Base-by-base conservation (phyloP, 176 grass and related monocot genomes). In the Carex littledalei region DNA sequence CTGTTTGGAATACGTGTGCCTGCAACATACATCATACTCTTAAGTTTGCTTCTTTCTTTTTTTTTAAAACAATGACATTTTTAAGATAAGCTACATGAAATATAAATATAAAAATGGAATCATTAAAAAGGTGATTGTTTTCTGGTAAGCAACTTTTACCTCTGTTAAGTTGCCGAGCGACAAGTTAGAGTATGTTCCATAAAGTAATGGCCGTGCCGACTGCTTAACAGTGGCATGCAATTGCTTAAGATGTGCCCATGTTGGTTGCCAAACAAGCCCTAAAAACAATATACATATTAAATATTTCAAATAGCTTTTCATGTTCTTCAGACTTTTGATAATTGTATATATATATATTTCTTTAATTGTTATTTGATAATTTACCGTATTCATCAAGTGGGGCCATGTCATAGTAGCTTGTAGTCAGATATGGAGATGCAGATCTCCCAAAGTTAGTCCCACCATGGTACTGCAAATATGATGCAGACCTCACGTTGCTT, bases 381-480 rank as follows among this genome's bases (percentile, higher is more conserved):
- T 88, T 89, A 98, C 93, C 95, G 53, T 98, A 95, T 89, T 98
- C 95, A 79, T 98, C 95, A 29, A 98, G 93, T 59, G 95, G 95
- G 85, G 93, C 93, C 86, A 86, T 82, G 90, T 98, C 95, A 45
- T 98, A 95, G 78, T 98, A 98, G 81, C 84, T 95, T 43, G 95
- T 92, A 66, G 88, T 91, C 26, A 90, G 89, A 81, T 90, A 98
- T 78, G 95, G 90, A 89, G 95, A 93, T 63, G 93, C 88, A 78
- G 84, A 95, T 67, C 89, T 93, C 24, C 95, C 95, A 72, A 95
- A 95, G 86, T 98, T 98, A 64, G 95, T 98, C 78, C 95, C 95
- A 47, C 95, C 95, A 68, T 98, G 93, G 57, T 92, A 98, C 95
- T 98, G 66, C 73, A 86, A 39, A 39, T 85, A 84, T 54, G 32